These are phyloP conservation scores for Monilinia fructigena DNA, from an alignment of 2,329 filamentous ascomycete species.

Conservation along the genomic window DNA sequence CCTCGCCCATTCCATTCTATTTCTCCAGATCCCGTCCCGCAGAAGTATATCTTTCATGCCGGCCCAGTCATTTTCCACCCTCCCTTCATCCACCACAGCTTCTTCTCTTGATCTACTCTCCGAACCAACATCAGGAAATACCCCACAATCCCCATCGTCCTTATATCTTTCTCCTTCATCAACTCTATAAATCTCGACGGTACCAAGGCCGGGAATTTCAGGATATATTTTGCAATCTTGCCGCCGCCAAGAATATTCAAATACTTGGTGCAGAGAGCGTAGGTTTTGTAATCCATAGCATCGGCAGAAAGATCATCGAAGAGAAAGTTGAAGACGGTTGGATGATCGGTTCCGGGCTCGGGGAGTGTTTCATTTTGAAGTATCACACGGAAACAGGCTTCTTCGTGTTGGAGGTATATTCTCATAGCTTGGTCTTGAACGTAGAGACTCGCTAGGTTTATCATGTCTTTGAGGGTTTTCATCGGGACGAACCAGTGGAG, in stretches of 20 bases:
- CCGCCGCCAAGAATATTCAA: neutral
- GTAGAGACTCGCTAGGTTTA: neutral
- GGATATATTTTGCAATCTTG: neutral
- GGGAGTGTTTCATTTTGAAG: neutral
- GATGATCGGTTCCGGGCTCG: neutral
- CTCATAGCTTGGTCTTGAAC: constrained; percentile 2
- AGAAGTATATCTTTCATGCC: neutral
- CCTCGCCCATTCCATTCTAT: constrained; percentile 9
- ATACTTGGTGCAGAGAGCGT: neutral
- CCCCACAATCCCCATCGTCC: constrained; percentile 3
- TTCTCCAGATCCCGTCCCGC: neutral
- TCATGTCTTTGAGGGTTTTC: constrained; percentile 7
- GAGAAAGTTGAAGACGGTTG: constrained; percentile 8
- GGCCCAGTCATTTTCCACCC: constrained; percentile 7
- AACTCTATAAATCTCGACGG: neutral
- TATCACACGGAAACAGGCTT: neutral
- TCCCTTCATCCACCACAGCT: constrained; percentile 14
- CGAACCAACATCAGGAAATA: constrained; percentile 20
- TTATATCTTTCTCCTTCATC: constrained; percentile 4
- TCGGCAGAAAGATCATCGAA: neutral
- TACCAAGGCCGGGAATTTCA: constrained; percentile 8
- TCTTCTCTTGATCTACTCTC: neutral
- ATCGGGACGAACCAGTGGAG: constrained; percentile 19
- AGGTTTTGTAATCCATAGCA: neutral
- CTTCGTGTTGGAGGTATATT: neutral